Base-by-base conservation (phyloP, 306 rosid genomes). In the Castanea mollissima region DNA sequence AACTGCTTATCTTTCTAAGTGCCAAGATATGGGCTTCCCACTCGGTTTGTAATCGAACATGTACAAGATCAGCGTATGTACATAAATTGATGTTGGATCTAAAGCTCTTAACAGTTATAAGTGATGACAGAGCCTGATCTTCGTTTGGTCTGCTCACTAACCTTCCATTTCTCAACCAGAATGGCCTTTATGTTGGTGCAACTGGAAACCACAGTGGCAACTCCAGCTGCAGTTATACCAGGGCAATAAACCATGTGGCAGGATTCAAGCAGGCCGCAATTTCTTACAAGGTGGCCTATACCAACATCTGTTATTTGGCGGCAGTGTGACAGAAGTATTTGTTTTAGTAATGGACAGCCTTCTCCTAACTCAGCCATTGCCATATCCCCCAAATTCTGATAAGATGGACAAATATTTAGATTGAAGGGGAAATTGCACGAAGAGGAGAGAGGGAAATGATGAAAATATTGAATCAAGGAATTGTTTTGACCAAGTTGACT, bases 201-300 rank as follows among this genome's bases (percentile, higher is more conserved):
- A 55, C 97, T 74, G 6, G 98, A 92, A 69, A 95, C 93, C 69
- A 95, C 89, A 0, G 93, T 89, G 71, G 99, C 97, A 32, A 95
- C 97, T 32, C 98, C 98, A 12, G 88, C 86, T 44, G 91, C 85
- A 16, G 98, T 89, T 80, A 95, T 82, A 62, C 92, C 86, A 4
- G 92, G 92, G 83, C 99, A 95, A 77, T 91, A 95, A 75, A 90
- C 98, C 97, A 93, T 88, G 79, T 93, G 99, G 80, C 98, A 93
- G 74, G 97, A 84, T 77, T 92, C 94, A 13, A 95, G 88, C 84
- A 86, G 75, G 60, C 83, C 75, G 88, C 97, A 95, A 57, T 84
- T 69, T 74, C 78, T 91, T 57, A 89, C 98, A 55, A 93, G 95
- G 86, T 93, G 93, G 69, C 86, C 77, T 72, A 95, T n/a, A 56